Evolutionary conservation across 78 protist species (phyloP), one percentile per base, ranked within the genome.

Genomic region (Corallochytrium limacisporum): DNA sequence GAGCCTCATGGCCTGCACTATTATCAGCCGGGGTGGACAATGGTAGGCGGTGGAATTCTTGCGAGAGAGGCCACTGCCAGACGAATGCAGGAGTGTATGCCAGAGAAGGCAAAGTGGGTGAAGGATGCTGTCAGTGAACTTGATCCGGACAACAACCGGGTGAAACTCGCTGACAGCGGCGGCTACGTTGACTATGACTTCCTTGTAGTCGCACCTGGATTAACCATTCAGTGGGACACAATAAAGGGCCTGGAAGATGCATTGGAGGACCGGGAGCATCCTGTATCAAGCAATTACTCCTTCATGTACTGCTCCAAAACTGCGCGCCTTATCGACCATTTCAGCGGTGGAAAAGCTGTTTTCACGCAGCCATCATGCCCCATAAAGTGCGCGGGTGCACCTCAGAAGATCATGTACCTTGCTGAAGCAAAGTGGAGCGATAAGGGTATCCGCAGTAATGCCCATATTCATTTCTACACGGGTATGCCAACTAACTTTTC

Each of bases 371-470:
- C 87, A 20, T 37, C 43, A 0, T 48, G 75, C 1, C 74, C 75
- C 37, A 60, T 82, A 65, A 82, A 82, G 48, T 82, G 87, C 61
- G 87, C 77, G 22, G 87, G 87, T 31, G 87, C 87, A 0, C 82
- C 82, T 24, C 87, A 82, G 63, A 82, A 82, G 72, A 65, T 82
- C 22, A 60, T 82, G 78, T 82, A 73, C 70, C 54, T 82, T 10
- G 56, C 62, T 20, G 87, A 82, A 35, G 77, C 62, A 20, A 51
- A 59, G n/a, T 59, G 62, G 32, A 39, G 78, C 29, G 40, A 48
- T 47, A 26, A 43, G 15, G 71, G 67, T 44, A 10, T 69, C 29
- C 35, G 81, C 22, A 54, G 60, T 28, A 56, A 81, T 10, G 31
- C 73, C 20, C 22, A 38, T 4, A 35, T 81, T 16, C 37, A 38